Percentiles rank a stretch among this genome's conserved stretches.
Evolutionary conservation across 1,284 basidiomycete genomes (phyloP).

Genomic region (Calocybe gambosa): DNA sequence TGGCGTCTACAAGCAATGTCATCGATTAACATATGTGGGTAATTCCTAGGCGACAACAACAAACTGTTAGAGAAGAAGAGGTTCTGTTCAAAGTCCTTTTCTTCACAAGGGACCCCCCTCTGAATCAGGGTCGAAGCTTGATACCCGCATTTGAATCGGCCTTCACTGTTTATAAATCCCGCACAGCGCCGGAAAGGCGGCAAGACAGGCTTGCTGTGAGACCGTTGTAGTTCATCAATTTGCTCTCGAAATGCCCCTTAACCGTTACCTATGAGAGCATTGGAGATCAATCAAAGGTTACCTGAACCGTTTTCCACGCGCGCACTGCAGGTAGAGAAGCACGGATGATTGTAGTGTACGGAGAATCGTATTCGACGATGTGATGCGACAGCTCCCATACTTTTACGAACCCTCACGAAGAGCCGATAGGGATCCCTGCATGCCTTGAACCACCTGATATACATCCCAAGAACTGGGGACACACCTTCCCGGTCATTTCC

Average conservation of each 20-base stretch:
- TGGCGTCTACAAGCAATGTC: constrained; percentile 3
- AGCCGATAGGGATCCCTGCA: not conserved
- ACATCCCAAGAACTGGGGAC: not conserved
- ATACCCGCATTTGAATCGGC: constrained; percentile 16
- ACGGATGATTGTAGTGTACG: not conserved
- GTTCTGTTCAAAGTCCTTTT: not conserved
- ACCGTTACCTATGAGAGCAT: not conserved
- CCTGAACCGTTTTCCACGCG: not conserved
- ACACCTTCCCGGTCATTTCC: not conserved
- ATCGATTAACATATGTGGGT: constrained; percentile 11
- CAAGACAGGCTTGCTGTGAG: constrained; percentile 5
- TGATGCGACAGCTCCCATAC: not conserved
- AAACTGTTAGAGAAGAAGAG: constrained; percentile 9
- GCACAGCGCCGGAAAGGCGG: constrained; percentile 9
- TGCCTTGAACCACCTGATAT: not conserved
- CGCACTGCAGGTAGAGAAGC: not conserved
- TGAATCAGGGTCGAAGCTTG: constrained; percentile 11
- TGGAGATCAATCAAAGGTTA: not conserved
- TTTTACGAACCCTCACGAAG: not conserved
- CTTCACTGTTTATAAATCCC: constrained; percentile 9
- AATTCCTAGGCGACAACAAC: constrained; percentile 3
- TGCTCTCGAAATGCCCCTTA: not conserved
- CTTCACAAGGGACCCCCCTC: not conserved
- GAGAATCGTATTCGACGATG: constrained; percentile 12
- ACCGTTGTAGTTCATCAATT: not conserved